These are phyloP conservation scores for Sambucus nigra DNA, from an alignment of 129 eudicot genomes.

Conservation along the genomic window DNA sequence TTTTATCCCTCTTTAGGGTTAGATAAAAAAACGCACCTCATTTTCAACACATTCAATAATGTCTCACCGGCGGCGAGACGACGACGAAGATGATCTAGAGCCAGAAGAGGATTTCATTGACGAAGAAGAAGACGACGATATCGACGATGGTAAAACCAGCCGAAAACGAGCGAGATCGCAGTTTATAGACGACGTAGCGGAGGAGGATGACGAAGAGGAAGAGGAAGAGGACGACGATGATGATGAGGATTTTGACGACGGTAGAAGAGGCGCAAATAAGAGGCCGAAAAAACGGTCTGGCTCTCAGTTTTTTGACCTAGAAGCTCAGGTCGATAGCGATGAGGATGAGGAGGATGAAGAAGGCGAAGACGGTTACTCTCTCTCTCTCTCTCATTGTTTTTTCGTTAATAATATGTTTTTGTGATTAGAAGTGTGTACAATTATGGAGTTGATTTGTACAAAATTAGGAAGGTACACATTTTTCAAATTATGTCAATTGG, in stretches of 20 bases:
- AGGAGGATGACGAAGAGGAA: conserved; percentile 58
- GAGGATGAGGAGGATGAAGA: conserved; percentile 94
- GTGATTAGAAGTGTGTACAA: too few species aligned
- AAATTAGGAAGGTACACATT: too few species aligned
- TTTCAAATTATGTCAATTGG: too few species aligned
- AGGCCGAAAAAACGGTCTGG: conserved; percentile 33
- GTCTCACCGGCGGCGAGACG: conserved; percentile 51
- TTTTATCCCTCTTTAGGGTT: too few species aligned
- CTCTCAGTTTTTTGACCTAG: conserved; percentile 57
- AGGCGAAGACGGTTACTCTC: conserved; percentile 73
- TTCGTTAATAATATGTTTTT: too few species aligned
- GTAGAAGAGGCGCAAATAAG: conserved; percentile 27
- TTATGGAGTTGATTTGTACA: too few species aligned
- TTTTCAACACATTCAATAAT: too few species aligned
- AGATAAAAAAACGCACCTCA: too few species aligned
- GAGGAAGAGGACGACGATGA: conserved; percentile 56
- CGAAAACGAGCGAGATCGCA: conserved; percentile 44
- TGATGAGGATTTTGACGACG: conserved; percentile 41
- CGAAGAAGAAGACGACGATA: conserved; percentile 56
- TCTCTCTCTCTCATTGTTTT: conserved; percentile 2
- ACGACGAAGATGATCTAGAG: conserved; percentile 56
- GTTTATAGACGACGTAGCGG: conserved; percentile 60
- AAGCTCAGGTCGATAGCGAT: conserved; percentile 66
- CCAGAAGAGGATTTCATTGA: conserved; percentile 49
- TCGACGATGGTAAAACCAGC: conserved; percentile 32